Evolutionary conservation across 1,284 basidiomycete species (phyloP).

Genomic region (Fomitopsis pinicola): DNA sequence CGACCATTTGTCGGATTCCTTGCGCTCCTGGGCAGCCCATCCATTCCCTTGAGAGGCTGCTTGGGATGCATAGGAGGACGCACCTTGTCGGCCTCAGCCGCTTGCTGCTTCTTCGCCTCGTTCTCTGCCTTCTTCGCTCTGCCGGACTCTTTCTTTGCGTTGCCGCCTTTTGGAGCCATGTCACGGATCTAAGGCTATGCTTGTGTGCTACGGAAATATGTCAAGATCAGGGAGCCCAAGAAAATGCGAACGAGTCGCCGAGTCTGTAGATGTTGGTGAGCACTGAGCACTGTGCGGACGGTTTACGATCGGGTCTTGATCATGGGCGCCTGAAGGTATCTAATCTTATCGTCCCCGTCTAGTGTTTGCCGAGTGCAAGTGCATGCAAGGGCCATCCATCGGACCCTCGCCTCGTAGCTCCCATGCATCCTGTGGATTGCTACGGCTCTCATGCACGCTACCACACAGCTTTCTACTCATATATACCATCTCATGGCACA

Average conservation of each 20-base stretch:
- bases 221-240: background rate
- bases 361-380: background rate
- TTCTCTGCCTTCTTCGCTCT: conserved; percentile 92
- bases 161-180: conserved; percentile 84
- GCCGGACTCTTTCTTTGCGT: conserved; percentile 87
- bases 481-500: background rate
- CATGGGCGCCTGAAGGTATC: background rate
- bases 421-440: background rate
- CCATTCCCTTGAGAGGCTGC: background rate
- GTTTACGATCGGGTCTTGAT: background rate
- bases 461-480: background rate
- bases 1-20: conserved; percentile 79
- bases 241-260: background rate
- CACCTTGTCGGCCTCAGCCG: conserved; percentile 57
- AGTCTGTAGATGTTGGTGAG: background rate
- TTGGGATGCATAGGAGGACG: conserved; percentile 10
- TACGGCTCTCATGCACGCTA: background rate
- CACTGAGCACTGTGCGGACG: background rate
- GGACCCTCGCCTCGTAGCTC: background rate
- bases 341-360: conserved; percentile 10
- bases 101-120: conserved; percentile 72
- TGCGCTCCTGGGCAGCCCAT: conserved; percentile 49
- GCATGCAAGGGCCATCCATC: no score
- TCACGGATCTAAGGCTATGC: background rate
- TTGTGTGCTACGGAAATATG: background rate